Evolutionary conservation across 2,329 filamentous ascomycete species (phyloP).

Genomic region (Aspergillus novofumigatus): DNA sequence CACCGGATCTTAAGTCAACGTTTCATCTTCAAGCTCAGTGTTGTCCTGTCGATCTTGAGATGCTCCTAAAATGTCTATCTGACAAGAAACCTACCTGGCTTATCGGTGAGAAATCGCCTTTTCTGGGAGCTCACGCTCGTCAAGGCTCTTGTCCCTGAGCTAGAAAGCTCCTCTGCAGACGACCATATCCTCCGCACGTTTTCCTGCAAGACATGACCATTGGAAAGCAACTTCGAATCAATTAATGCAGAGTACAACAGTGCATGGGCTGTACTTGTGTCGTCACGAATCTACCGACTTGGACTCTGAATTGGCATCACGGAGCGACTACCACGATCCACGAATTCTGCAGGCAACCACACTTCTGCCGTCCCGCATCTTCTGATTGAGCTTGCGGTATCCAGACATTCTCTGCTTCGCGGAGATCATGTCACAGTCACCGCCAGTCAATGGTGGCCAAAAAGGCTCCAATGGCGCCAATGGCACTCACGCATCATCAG

Average conservation of each 20-base stretch:
- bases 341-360: neutral
- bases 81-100: neutral
- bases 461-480: constrained; percentile 1
- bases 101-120: neutral
- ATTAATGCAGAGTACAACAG: too few relatives aligned
- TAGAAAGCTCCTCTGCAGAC: neutral
- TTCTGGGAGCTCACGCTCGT: neutral
- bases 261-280: too few relatives aligned
- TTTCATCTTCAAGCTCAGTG: neutral
- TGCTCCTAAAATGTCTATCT: neutral
- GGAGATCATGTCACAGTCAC: constrained; percentile 5
- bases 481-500: neutral
- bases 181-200: neutral
- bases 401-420: neutral
- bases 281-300: too few relatives aligned
- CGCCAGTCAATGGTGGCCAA: neutral
- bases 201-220: neutral
- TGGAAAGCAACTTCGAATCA: neutral
- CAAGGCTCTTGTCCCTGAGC: neutral
- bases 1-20: too few relatives aligned
- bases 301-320: neutral
- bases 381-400: neutral
- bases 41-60: neutral
- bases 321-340: neutral
- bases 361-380: neutral